phyloP scores from a whole-genome alignment of 371 early-diverging fungal genomes.

The Lichtheimia hyalospora region DNA sequence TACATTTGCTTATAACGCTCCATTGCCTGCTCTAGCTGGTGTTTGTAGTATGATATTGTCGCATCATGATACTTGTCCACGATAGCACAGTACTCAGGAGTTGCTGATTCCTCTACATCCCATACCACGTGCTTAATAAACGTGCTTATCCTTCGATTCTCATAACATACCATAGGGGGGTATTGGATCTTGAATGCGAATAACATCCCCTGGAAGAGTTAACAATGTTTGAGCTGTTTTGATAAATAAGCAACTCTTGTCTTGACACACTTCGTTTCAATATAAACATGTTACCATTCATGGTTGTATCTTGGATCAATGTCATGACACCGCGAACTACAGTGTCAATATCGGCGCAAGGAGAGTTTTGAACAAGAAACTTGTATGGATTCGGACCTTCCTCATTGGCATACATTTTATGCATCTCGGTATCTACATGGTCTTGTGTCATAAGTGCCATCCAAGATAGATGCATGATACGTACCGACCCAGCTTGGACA shows the following conservation, averaged over 20 bases:
- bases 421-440: no score
- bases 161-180: no score
- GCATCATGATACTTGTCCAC: no score
- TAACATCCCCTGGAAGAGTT: not conserved
- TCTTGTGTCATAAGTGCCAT: not conserved
- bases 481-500: slow-evolving; percentile 1
- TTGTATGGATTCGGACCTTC: no score
- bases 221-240: not conserved
- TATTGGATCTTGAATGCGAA: not conserved
- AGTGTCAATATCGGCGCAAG: not conserved
- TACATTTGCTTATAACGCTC: no score
- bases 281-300: slow-evolving; percentile 1
- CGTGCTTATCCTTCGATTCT: no score
- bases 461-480: not conserved
- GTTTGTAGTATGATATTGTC: no score
- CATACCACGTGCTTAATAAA: no score
- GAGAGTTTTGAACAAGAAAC: not conserved
- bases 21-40: no score
- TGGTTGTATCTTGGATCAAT: slow-evolving; percentile 1
- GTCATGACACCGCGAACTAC: not conserved
- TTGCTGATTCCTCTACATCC: no score
- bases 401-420: no score
- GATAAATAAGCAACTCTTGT: not conserved
- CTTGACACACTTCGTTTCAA: not conserved
- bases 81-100: no score